Percentiles rank a stretch among this genome's conserved stretches.
phyloP scores from a whole-genome alignment of 1,284 basidiomycete species.

The Malassezia slooffiae region DNA sequence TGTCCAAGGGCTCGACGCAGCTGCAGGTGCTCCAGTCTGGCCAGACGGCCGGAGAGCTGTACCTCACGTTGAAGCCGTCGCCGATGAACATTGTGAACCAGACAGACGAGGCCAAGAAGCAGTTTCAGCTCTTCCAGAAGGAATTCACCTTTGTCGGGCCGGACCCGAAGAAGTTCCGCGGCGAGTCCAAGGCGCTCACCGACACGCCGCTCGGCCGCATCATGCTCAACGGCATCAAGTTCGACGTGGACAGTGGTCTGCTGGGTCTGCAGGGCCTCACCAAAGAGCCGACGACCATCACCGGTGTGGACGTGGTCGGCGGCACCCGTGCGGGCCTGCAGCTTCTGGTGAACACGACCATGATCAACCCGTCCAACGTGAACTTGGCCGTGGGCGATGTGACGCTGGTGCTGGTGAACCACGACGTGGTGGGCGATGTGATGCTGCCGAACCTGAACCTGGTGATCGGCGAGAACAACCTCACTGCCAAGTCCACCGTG shows the following conservation, averaged over 20 bases:
- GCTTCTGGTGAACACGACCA: conserved; percentile 54
- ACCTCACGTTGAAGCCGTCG: conserved; percentile 57
- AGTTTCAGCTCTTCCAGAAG: conserved; percentile 44
- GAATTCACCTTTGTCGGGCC: conserved; percentile 49
- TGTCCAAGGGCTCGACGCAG: conserved; percentile 18
- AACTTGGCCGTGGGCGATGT: conserved; percentile 50
- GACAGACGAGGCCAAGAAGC: conserved; percentile 49
- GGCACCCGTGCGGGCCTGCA: conserved; percentile 58
- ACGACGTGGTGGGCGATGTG: conserved; percentile 37
- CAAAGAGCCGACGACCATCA: conserved; percentile 54
- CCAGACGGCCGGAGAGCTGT: conserved; percentile 58
- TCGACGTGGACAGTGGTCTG: conserved; percentile 61
- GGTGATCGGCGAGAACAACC: conserved; percentile 30
- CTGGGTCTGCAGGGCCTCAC: conserved; percentile 58
- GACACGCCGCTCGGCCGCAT: conserved; percentile 59
- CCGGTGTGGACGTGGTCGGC: conserved; percentile 59
- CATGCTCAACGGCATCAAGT: conserved; percentile 61
- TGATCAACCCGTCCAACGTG: conserved; percentile 64
- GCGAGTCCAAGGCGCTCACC: conserved; percentile 58
- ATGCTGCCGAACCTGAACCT: conserved; percentile 33
- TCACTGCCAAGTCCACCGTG: conserved; percentile 36
- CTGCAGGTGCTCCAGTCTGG: conserved; percentile 45
- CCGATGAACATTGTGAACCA: conserved; percentile 52
- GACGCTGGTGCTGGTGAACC: conserved; percentile 54
- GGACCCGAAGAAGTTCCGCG: conserved; percentile 56